These are phyloP conservation scores for Clitoria ternatea DNA, from an alignment of 306 rosid genomes.

Conservation along the genomic window DNA sequence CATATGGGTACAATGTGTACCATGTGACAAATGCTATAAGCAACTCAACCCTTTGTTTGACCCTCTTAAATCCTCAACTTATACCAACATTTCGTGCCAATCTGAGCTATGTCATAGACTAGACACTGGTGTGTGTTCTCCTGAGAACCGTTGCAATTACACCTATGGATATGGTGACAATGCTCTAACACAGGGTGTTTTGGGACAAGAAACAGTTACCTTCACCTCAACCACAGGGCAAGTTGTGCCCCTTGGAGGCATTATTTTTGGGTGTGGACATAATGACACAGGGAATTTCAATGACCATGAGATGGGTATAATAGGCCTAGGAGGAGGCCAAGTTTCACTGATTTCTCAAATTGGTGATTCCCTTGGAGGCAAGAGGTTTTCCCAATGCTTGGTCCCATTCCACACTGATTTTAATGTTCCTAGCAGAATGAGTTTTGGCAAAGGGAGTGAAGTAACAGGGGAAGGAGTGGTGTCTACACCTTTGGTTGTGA, in stretches of 20 bases:
- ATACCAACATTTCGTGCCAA: background rate
- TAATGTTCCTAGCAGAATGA: background rate
- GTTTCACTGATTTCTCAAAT: slow-evolving; percentile 6
- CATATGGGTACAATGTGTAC: background rate
- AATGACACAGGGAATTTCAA: background rate
- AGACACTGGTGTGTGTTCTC: background rate
- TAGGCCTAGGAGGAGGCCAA: background rate
- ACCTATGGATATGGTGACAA: background rate
- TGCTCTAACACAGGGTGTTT: background rate
- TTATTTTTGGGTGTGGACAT: slow-evolving; percentile 15
- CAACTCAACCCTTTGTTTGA: background rate
- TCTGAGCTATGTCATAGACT: background rate
- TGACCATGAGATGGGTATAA: slow-evolving; percentile 9
- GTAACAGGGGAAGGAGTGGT: background rate
- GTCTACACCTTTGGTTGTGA: background rate
- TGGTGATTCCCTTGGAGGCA: background rate
- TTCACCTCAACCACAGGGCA: background rate
- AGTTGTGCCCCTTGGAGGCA: background rate
- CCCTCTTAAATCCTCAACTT: background rate
- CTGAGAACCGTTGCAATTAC: background rate
- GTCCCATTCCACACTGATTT: background rate
- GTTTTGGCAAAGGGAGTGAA: background rate
- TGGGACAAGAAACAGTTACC: background rate
- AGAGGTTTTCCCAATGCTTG: background rate
- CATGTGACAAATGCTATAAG: background rate